Evolutionary conservation across 805 yeast species (phyloP).

Genomic region (Saturnispora galanensis): DNA sequence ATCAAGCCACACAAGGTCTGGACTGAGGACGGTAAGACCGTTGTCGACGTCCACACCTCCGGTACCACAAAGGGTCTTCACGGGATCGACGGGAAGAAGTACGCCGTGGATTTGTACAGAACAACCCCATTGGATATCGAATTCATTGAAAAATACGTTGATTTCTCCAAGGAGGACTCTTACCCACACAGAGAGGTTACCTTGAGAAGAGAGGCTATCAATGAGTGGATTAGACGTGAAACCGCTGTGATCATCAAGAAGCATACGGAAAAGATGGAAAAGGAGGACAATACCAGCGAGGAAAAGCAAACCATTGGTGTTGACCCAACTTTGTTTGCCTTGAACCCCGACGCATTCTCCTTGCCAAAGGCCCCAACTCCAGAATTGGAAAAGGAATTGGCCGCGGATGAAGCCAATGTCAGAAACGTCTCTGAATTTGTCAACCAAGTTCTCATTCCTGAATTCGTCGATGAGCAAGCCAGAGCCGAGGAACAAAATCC

Average conservation of each 20-base stretch:
- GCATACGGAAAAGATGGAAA: constrained; percentile 37
- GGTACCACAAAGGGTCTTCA: constrained; percentile 75
- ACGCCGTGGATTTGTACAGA: constrained; percentile 75
- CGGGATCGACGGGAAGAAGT: constrained; percentile 80
- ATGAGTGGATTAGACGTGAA: constrained; percentile 76
- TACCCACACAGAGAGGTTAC: constrained; percentile 80
- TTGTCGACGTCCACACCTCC: constrained; percentile 51
- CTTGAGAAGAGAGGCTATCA: constrained; percentile 80
- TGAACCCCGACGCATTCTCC: constrained; percentile 74
- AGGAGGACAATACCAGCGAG: constrained; percentile 23
- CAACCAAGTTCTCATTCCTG: constrained; percentile 48
- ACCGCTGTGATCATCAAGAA: constrained; percentile 42
- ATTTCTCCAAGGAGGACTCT: constrained; percentile 32
- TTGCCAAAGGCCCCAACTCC: constrained; percentile 32
- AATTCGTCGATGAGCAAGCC: constrained; percentile 46
- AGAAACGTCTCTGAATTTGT: constrained; percentile 62
- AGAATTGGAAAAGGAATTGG: constrained; percentile 27
- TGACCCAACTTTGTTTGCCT: constrained; percentile 42
- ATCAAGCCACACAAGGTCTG: constrained; percentile 58
- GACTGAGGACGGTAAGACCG: constrained; percentile 33
- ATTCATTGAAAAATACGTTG: constrained; percentile 53
- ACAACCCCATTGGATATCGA: constrained; percentile 77
- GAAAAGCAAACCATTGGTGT: constrained; percentile 38
- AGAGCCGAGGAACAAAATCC: constrained; percentile 49
- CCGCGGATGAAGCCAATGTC: constrained; percentile 53